Evolutionary conservation across 768 basidiomycete genomes (phyloP).

Genomic region (Panaeolus papilionaceus): DNA sequence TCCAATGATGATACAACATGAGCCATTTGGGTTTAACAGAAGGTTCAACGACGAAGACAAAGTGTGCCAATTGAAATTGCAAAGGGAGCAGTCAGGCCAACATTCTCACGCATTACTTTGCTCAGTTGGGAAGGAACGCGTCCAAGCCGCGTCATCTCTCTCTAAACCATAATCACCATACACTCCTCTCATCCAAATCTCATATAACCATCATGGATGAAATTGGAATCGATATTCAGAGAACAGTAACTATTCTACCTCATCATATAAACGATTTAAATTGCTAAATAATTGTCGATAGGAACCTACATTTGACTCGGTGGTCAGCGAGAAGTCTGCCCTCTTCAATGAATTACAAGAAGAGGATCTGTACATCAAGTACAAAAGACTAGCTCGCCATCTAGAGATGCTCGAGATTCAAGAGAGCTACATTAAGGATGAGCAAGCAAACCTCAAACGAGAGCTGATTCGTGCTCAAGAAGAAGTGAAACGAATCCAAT

Average conservation of each 20-base stretch:
- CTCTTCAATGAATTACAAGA: constrained; percentile 87
- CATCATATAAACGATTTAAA: neutral
- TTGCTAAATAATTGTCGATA: constrained; percentile 36
- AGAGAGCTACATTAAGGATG: constrained; percentile 98
- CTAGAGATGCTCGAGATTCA: constrained; percentile 94
- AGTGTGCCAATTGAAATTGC: constrained; percentile 18
- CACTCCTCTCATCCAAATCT: constrained; percentile 28
- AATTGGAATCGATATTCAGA: constrained; percentile 85
- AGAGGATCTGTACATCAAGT: constrained; percentile 96
- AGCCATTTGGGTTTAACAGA: constrained; percentile 58
- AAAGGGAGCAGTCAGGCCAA: constrained; percentile 12
- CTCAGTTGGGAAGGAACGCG: constrained; percentile 44
- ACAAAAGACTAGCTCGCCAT: constrained; percentile 95
- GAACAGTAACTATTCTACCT: constrained; percentile 62
- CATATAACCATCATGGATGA: constrained; percentile 70
- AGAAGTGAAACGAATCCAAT: constrained; percentile 99
- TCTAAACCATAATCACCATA: constrained; percentile 29
- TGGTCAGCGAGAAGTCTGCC: constrained; percentile 88
- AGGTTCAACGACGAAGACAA: constrained; percentile 6
- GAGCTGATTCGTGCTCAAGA: constrained; percentile 99
- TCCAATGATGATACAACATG: constrained; percentile 87
- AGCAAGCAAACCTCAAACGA: constrained; percentile 96
- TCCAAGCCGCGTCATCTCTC: constrained; percentile 57
- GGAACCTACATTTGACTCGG: constrained; percentile 92
- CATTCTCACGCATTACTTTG: constrained; percentile 44